Percentiles rank a stretch among this genome's conserved stretches.
These are phyloP conservation scores for Blastobotrys mokoenaii DNA, from an alignment of 805 yeast genomes.

Conservation along the genomic window DNA sequence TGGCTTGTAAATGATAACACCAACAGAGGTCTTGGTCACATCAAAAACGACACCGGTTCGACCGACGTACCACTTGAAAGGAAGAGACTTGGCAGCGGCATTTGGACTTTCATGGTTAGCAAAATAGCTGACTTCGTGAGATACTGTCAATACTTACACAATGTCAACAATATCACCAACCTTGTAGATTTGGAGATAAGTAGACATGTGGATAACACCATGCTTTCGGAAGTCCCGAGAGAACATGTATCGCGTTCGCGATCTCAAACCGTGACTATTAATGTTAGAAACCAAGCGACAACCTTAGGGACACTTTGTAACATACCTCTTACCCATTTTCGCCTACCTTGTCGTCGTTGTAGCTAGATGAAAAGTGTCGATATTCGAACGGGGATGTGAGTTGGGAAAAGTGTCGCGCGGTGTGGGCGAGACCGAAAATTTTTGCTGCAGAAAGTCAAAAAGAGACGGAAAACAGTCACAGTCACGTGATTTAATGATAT, in stretches of 20 bases:
- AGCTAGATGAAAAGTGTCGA: too few species aligned
- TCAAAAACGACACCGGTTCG: constrained; percentile 99
- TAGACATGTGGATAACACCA: constrained; percentile 89
- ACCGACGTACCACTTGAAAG: constrained; percentile 99
- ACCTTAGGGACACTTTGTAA: too few species aligned
- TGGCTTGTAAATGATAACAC: constrained; percentile 96
- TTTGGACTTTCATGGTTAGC: neutral
- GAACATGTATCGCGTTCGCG: constrained; percentile 99
- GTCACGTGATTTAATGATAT: too few species aligned
- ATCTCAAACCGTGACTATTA: constrained; percentile 42
- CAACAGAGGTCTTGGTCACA: constrained; percentile 97
- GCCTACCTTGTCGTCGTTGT: too few species aligned
- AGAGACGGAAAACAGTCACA: too few species aligned
- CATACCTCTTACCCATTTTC: too few species aligned
- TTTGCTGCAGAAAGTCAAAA: too few species aligned
- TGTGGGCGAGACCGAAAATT: too few species aligned
- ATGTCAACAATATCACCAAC: constrained; percentile 99
- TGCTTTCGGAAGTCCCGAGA: constrained; percentile 98
- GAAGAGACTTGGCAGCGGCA: constrained; percentile 99
- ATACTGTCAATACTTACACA: constrained; percentile 35
- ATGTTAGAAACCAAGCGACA: too few species aligned
- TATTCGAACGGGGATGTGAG: too few species aligned
- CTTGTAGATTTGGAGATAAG: constrained; percentile 95
- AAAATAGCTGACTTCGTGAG: too few species aligned
- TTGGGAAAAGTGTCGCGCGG: too few species aligned